Base-by-base conservation (phyloP, 139 green algal species). In the Picochlorum sp. region DNA sequence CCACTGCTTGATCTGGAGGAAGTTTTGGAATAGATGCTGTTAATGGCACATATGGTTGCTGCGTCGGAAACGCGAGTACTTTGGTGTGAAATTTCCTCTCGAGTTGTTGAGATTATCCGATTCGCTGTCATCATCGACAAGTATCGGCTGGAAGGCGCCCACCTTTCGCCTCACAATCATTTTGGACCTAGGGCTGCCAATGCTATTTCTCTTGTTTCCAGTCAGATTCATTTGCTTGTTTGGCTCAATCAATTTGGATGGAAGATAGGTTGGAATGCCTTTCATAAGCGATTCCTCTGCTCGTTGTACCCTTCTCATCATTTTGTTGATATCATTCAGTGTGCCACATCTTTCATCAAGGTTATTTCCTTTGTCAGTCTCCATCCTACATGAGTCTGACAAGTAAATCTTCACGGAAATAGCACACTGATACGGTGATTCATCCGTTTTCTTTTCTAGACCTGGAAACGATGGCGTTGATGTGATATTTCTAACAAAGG, bases 231-330 rank as follows among this genome's bases (percentile, higher is more conserved):
- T 54, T 20, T 26, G 16, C n/a, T 21, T 54, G 16, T 21, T 54
- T 54, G 47, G 47, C 18, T 20, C 47, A 13, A 21, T 26, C 16
- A 26, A 20, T 21, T 21, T 21, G 0, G 16, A 9, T 37, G 69
- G 70, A 45, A 77, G 28, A 8, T 51, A 30, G 2, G 70, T 73
- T n/a, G 70, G 70, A 49, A 77, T 65, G 2, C 70, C 70, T 34
- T 77, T 77, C 13, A 77, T 24, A 3, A 72, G 63, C 1, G 57
- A 47, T 51, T 77, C 61, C 56, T 77, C 45, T 49, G 70, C 70
- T 26, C 60, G 23, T 15, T 38, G 47, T 49, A 72, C 58, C 2
- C 70, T 57, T 18, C 57, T 57, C 9, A 41, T 20, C 70, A 77
- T 77, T 10, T 26, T 24, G n/a, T 69, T 65, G 41, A 77, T 49